Evolutionary conservation across 768 basidiomycete genomes (phyloP).

Genomic region (Leccinum subgranulosum): DNA sequence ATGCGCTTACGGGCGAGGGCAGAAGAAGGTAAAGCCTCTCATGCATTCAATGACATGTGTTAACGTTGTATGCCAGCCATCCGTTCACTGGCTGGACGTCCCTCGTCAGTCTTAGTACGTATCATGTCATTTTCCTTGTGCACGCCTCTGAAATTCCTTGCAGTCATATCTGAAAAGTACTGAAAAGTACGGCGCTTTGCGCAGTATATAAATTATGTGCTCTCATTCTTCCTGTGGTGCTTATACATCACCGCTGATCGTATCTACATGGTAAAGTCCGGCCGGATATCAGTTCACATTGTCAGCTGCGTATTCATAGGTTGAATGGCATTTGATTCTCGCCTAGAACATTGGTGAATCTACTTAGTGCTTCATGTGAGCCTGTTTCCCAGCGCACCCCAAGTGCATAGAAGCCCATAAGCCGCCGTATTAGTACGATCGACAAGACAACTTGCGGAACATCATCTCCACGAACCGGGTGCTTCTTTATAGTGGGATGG

Average conservation of each 20-base stretch:
- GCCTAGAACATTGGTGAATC: neutral
- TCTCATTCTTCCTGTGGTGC: neutral
- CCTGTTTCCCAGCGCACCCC: neutral
- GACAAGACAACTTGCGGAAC: neutral
- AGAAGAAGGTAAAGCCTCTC: constrained; percentile 62
- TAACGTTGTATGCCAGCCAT: constrained; percentile 50
- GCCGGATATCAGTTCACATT: neutral
- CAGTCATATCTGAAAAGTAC: constrained; percentile 72
- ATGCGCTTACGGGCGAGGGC: constrained; percentile 79
- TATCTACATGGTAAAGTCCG: neutral
- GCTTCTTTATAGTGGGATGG: neutral
- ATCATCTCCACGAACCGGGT: too few species aligned
- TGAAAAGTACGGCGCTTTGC: constrained; percentile 22
- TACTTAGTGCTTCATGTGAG: neutral
- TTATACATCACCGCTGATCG: neutral
- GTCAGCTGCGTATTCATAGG: neutral
- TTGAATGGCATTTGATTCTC: neutral
- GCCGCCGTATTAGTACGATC: too few species aligned
- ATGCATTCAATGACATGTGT: constrained; percentile 1
- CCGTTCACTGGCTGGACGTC: constrained; percentile 99
- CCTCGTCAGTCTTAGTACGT: constrained; percentile 81
- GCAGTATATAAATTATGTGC: neutral
- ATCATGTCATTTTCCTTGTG: neutral
- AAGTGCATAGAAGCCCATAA: neutral
- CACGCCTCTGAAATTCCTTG: constrained; percentile 6